These are phyloP conservation scores for Lichenothelia convexa DNA, from an alignment of 495 filamentous ascomycete genomes.

Conservation along the genomic window DNA sequence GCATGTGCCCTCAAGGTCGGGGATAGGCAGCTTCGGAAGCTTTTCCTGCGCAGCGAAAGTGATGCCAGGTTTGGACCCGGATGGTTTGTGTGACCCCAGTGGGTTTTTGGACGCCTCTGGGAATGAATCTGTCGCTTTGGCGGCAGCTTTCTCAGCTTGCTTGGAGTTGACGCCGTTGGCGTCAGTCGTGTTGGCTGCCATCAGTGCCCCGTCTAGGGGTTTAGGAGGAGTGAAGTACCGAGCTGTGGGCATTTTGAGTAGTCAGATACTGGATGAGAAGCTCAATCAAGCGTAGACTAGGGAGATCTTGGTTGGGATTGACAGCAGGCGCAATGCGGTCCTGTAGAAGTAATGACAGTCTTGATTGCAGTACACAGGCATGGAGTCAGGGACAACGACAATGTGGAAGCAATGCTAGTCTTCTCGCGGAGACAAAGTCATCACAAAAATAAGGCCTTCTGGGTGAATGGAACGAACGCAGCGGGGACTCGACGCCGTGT, in stretches of 20 bases:
- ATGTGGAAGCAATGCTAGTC: too few relatives aligned
- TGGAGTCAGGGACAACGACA: too few relatives aligned
- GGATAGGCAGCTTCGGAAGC: conserved; percentile 83
- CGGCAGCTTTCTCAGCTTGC: conserved; percentile 22
- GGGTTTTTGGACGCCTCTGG: conserved; percentile 26
- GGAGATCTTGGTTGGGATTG: conserved; percentile 57
- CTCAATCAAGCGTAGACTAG: conserved; percentile 47
- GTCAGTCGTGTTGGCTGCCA: conserved; percentile 14
- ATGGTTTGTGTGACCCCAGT: conserved; percentile 22
- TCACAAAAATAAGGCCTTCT: too few relatives aligned
- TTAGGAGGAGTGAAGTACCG: conserved; percentile 41
- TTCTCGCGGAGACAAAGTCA: too few relatives aligned
- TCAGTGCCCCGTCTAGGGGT: conserved; percentile 49
- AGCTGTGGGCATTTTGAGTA: conserved; percentile 14
- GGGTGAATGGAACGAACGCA: too few relatives aligned
- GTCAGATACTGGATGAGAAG: conserved; percentile 19
- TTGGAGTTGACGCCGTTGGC: conserved; percentile 10
- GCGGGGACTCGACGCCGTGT: too few relatives aligned
- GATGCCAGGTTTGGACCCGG: conserved; percentile 40
- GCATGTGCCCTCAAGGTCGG: conserved; percentile 68
- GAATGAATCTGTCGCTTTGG: conserved; percentile 23
- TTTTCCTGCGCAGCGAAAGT: conserved; percentile 82
- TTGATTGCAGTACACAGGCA: conserved; percentile 69
- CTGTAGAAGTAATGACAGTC: conserved; percentile 89
- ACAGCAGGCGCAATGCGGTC: conserved; percentile 65